These are phyloP conservation scores for Aristolochia californica DNA, from an alignment of 164 flowering plant genomes.

Conservation along the genomic window DNA sequence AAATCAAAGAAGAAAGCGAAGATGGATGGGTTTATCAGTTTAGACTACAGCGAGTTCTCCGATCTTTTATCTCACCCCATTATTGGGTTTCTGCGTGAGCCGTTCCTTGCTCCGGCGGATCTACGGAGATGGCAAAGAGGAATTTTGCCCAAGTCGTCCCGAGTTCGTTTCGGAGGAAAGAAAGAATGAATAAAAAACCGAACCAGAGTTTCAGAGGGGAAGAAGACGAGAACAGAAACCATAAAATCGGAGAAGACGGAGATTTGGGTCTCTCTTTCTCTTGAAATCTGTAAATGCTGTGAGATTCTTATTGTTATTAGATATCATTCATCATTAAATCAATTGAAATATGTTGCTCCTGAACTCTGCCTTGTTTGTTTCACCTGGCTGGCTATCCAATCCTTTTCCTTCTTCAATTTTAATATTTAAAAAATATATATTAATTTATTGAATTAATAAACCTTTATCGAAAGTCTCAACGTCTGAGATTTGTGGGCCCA, in stretches of 20 bases:
- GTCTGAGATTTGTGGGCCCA: too few species aligned
- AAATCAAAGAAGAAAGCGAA: too few species aligned
- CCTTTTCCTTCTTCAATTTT: too few species aligned
- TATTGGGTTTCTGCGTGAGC: background rate
- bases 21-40: too few species aligned
- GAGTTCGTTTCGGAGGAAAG: constrained; percentile 37
- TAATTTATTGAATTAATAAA: too few species aligned
- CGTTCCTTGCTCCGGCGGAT: constrained; percentile 25
- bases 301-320: background rate
- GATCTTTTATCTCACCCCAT: background rate
- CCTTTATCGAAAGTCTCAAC: too few species aligned
- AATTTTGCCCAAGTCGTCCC: constrained; percentile 59
- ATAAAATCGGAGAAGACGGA: background rate
- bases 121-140: constrained; percentile 40
- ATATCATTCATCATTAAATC: background rate
- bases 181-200: background rate
- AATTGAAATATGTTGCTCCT: too few species aligned
- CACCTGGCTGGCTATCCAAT: too few species aligned
- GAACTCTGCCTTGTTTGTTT: too few species aligned
- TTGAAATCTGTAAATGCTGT: constrained; percentile 1
- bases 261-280: background rate
- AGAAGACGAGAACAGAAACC: too few species aligned
- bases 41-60: background rate
- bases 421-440: too few species aligned
- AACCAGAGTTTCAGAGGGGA: background rate